Base-by-base conservation (phyloP, 176 grass and related monocot species). In the Thalia dealbata region DNA sequence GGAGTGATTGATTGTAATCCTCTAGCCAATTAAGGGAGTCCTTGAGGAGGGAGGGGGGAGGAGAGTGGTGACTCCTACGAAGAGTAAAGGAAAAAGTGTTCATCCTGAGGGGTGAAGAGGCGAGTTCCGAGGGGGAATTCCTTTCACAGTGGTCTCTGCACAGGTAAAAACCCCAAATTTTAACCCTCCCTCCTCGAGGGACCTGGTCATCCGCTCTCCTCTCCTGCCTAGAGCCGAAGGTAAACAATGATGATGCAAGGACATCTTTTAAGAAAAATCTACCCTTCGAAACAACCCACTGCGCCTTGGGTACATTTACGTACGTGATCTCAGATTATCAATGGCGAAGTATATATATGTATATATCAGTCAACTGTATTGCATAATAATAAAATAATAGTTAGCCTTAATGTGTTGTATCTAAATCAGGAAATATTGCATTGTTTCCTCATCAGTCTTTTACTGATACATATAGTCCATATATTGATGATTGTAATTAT, bases 91-190 rank as follows among this genome's bases (percentile, higher is more conserved):
- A 44, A 13, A 13, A 48, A 48, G 11, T 48, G 11, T 2, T 38
- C 32, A 48, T 3, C 45, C 11, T 48, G 45, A 29, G 61, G 12
- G 61, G 12, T 22, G 1, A 64, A 64, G 1, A 64, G 30, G 25
- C 61, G 30, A 64, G 61, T 64, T 9, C 61, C 61, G 25, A 30
- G 26, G 59, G 59, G 61, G 23, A 64, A 64, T 64, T 29, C 61
- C 30, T 64, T 29, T 64, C 61, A 64, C 61, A 16, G 2, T 14
- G 60, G 10, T 27, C 60, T 23, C 26, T 12, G 60, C 60, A 63
- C 12, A 27, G 28, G 25, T 28, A 27, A 60, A 28, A 61, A 61
- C 24, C 10, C 21, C 23, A 61, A 25, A 61, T 61, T 23, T 61
- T 4, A 21, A 58, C 45, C 18, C 21, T 61, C 10, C 2, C n/a